Conservation (phyloP, 305 asterid species). For the Rubia balearica region DNA sequence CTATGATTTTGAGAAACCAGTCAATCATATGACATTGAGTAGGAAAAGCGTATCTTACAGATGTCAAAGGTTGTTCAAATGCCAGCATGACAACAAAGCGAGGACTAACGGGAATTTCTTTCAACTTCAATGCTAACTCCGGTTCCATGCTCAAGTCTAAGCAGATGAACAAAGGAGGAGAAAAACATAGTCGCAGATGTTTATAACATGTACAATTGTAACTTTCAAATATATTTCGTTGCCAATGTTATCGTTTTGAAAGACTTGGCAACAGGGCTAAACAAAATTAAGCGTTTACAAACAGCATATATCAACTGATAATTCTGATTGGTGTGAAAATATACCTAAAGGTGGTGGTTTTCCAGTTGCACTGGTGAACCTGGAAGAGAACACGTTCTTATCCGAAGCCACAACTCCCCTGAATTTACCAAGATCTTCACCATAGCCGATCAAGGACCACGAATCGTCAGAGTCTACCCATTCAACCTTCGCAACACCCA, state of each 20-base stretch:
- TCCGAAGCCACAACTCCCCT: conserved; percentile 82
- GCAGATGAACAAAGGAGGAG: conserved; percentile 22
- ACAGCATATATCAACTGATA: background rate
- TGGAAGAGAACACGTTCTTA: conserved; percentile 52
- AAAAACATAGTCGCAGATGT: background rate
- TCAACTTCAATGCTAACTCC: conserved; percentile 39
- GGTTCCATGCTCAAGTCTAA: conserved; percentile 49
- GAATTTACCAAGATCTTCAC: conserved; percentile 63
- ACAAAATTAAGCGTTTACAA: background rate
- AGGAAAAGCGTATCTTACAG: conserved; percentile 37
- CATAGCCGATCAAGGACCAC: conserved; percentile 74
- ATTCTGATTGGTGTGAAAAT: background rate
- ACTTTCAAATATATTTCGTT: background rate
- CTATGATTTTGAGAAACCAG: background rate
- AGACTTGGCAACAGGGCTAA: background rate
- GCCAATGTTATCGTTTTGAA: conserved; percentile 1
- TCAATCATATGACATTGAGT: conserved; percentile 4
- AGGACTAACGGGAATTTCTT: conserved; percentile 63
- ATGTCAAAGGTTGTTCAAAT: conserved; percentile 63
- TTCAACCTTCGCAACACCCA: conserved; percentile 58
- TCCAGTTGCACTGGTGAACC: conserved; percentile 61
- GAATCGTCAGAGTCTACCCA: conserved; percentile 52
- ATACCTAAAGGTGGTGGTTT: conserved; percentile 76
- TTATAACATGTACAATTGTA: background rate
- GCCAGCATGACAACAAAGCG: conserved; percentile 90